Percentiles rank a stretch among this genome's conserved stretches.
These are phyloP conservation scores for Aspergillus vadensis DNA, from an alignment of 2,329 filamentous ascomycete genomes.

Conservation along the genomic window DNA sequence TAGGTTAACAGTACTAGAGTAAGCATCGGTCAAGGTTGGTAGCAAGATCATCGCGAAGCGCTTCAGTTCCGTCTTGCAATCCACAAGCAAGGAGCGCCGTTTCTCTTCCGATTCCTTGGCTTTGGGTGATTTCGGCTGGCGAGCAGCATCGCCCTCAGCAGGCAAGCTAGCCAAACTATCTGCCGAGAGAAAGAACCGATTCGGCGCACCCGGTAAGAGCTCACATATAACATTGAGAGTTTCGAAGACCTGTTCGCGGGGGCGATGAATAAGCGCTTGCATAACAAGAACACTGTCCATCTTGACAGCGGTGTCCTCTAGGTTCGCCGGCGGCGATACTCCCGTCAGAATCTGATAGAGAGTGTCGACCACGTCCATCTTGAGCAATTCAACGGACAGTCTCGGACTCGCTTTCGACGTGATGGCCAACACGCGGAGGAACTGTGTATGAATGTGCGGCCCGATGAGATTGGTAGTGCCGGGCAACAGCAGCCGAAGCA, in stretches of 20 bases:
- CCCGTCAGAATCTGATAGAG: conserved; percentile 96
- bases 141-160: conserved; percentile 50
- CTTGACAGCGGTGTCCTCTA: conserved; percentile 58
- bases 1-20: conserved; percentile 95
- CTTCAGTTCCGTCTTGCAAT: conserved; percentile 83
- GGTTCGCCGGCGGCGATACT: conserved; percentile 82
- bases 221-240: conserved; percentile 98
- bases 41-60: conserved; percentile 92
- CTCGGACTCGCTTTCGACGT: conserved; percentile 85
- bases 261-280: conserved; percentile 95
- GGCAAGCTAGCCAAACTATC: conserved; percentile 51
- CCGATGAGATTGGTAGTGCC: conserved; percentile 95
- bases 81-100: conserved; percentile 75
- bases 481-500: conserved; percentile 83
- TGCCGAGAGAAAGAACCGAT: conserved; percentile 54
- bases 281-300: conserved; percentile 97
- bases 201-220: conserved; percentile 74
- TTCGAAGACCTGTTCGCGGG: conserved; percentile 93
- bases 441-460: conserved; percentile 92
- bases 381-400: conserved; percentile 86
- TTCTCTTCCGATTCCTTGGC: conserved; percentile 68
- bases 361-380: conserved; percentile 96
- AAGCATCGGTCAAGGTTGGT: conserved; percentile 92
- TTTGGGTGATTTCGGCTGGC: conserved; percentile 37
- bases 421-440: conserved; percentile 86